Conservation (phyloP, 768 basidiomycete genomes). For the Russula lepida region DNA sequence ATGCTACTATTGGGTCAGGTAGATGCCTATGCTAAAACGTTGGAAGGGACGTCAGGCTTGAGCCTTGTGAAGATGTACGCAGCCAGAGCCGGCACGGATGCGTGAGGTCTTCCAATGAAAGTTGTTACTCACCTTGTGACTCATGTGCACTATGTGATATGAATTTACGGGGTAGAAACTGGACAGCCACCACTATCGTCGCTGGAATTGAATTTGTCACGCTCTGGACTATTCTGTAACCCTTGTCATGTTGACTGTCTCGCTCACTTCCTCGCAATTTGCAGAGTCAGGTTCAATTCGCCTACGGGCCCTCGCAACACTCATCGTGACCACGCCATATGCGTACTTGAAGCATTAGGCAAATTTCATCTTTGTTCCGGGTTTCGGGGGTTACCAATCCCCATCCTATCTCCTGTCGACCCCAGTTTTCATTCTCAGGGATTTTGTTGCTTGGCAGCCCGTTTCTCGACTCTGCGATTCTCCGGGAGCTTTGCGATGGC, state of each 20-base stretch:
- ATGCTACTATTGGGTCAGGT: constrained; percentile 81
- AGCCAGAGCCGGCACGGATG: constrained; percentile 35
- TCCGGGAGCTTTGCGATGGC: not conserved
- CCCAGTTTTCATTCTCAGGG: not conserved
- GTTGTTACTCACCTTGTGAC: not conserved
- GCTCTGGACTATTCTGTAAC: not conserved
- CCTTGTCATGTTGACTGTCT: not conserved
- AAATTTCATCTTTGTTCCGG: not conserved
- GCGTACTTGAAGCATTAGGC: not conserved
- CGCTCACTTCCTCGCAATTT: not conserved
- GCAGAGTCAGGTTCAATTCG: not conserved
- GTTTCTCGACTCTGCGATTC: not conserved
- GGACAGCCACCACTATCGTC: not conserved
- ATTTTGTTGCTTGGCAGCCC: not conserved
- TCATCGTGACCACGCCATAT: not conserved
- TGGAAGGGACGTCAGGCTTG: constrained; percentile 52
- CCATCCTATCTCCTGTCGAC: no score
- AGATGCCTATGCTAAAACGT: constrained; percentile 73
- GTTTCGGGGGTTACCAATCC: no score
- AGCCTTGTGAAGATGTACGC: constrained; percentile 83
- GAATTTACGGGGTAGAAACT: not conserved
- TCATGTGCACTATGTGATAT: not conserved
- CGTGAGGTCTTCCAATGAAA: constrained; percentile 11
- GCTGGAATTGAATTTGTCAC: not conserved
- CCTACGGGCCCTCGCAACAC: not conserved